Evolutionary conservation across 169 alveolate genomes (phyloP), one percentile per base, ranked within the genome.

Genomic region (Besnoitia besnoiti): DNA sequence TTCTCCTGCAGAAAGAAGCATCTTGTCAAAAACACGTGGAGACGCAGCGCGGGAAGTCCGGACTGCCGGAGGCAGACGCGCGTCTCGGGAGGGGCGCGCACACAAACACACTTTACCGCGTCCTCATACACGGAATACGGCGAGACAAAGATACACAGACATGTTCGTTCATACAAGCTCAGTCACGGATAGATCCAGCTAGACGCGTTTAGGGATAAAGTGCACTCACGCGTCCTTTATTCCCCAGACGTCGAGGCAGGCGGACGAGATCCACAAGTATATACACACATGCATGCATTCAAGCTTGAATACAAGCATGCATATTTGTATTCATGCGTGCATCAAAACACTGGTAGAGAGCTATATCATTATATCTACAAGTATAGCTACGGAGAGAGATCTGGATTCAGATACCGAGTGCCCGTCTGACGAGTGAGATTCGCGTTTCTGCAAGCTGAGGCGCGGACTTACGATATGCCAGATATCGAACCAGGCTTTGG

Each of bases 401-500:
- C n/a, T 55, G 27, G 33, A 55, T 55, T 19, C 12, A 19, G 1
- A 5, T 1, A 19, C 3, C 24, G 27, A 21, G 27, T 3, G 30
- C 59, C 7, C 59, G 24, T 7, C 59, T 49, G 16, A 16, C 59
- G 59, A 49, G 16, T 49, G 59, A 10, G 59, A 49, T 49, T 49
- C 16, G 24, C 24, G 59, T 10, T 49, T 49, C 59, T 7, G 24
- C 24, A 49, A 49, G n/a, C n/a, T n/a, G n/a, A 85, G 59, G 24
- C 16, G 35, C 51, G 14, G 27, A 21, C 89, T 62, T n/a, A 91
- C 94, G 30, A 61, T 16, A 59, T 85, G 61, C 95, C 95, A 93
- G 42, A 93, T 21, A 88, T 93, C 95, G 49, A 62, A 93, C 92
- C 91, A 93, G 33, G 90, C 73, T 33, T 46, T 35, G 47, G 94